phyloP scores from a whole-genome alignment of 257 asterid species.

The Parsonsia alboflavescens region DNA sequence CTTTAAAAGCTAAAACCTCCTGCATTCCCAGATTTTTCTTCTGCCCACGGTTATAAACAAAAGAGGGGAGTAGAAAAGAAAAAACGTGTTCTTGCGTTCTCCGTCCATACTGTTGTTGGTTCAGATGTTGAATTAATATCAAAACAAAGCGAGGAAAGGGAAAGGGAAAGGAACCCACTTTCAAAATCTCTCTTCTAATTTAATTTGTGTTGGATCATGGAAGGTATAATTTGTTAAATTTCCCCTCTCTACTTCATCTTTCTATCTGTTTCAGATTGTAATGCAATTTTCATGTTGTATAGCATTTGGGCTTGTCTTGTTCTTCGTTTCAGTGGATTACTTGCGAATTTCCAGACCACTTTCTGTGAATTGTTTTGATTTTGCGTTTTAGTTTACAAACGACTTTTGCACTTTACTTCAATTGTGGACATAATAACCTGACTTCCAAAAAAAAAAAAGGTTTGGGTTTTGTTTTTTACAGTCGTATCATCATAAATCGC shows the following conservation, averaged over 20 bases:
- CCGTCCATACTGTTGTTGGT: not conserved
- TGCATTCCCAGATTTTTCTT: slow-evolving; percentile 6
- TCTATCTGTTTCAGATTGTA: not conserved
- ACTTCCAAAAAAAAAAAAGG: not conserved
- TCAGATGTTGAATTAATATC: not conserved
- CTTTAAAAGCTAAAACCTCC: slow-evolving; percentile 6
- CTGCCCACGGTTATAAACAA: not conserved
- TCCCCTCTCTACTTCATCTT: not conserved
- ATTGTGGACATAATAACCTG: not conserved
- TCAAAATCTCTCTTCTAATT: not conserved
- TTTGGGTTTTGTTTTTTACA: not conserved
- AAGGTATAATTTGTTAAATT: not conserved
- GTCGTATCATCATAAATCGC: not conserved
- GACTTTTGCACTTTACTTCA: not conserved
- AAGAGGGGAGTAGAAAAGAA: not conserved
- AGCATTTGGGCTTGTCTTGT: not conserved
- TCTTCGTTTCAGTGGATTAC: not conserved
- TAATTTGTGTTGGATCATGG: slow-evolving; percentile 8
- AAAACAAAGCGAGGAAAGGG: not conserved
- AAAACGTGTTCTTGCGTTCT: slow-evolving; percentile 8
- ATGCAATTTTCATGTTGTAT: not conserved
- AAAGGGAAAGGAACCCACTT: not conserved
- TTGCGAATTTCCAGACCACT: not conserved
- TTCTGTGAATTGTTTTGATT: not conserved
- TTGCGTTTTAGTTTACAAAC: not conserved